These are phyloP conservation scores for Tulasnella sp. DNA, from an alignment of 768 basidiomycete genomes.

Conservation along the genomic window DNA sequence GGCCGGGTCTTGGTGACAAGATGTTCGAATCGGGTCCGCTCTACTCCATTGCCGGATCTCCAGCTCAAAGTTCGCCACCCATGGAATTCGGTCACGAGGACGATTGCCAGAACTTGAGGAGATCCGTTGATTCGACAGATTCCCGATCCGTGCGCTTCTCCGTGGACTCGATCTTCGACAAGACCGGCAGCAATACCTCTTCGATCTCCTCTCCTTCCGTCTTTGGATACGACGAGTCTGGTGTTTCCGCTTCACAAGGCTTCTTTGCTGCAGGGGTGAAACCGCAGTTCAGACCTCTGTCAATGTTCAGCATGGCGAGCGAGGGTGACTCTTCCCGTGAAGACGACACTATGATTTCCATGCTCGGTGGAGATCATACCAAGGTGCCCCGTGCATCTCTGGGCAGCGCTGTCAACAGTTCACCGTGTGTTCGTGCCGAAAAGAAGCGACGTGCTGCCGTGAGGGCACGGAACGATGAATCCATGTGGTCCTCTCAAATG, in stretches of 20 bases:
- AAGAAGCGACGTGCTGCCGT: slow-evolving; percentile 44
- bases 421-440: slow-evolving; percentile 68
- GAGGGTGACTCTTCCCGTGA: slow-evolving; percentile 58
- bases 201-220: slow-evolving; percentile 59
- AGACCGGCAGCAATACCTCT: slow-evolving; percentile 57
- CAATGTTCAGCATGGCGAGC: slow-evolving; percentile 58
- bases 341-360: slow-evolving; percentile 82
- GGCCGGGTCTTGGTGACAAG: slow-evolving; percentile 83
- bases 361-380: slow-evolving; percentile 78
- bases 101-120: slow-evolving; percentile 42
- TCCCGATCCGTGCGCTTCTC: slow-evolving; percentile 45
- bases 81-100: slow-evolving; percentile 26
- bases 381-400: slow-evolving; percentile 61
- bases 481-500: slow-evolving; percentile 46
- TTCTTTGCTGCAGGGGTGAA: slow-evolving; percentile 47
- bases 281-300: slow-evolving; percentile 64
- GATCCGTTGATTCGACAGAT: slow-evolving; percentile 48
- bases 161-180: slow-evolving; percentile 69
- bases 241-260: slow-evolving; percentile 45
- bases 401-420: slow-evolving; percentile 66
- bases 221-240: slow-evolving; percentile 55
- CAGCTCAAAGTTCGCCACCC: slow-evolving; percentile 50
- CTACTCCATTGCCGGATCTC: slow-evolving; percentile 67
- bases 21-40: slow-evolving; percentile 76
- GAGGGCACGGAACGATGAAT: slow-evolving; percentile 50